These are phyloP conservation scores for Triticum aestivum DNA, from an alignment of 176 grass and related monocot genomes.

Conservation along the genomic window IWGSC_CS_RefSeq_v2.1 NC_057808.1:496132997-496133496, in stretches of 20 bases:
- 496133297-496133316: neutral
- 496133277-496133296: constrained; percentile 16
- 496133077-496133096: neutral
- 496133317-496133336: neutral
- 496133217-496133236: constrained; percentile 6
- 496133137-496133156: neutral
- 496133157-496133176: neutral
- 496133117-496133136: neutral
- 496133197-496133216: neutral
- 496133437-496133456: neutral
- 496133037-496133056: neutral
- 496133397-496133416: neutral
- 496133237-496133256: neutral
- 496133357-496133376: constrained; percentile 2
- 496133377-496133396: neutral
- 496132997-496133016: neutral
- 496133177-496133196: neutral
- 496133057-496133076: neutral
- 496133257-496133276: neutral
- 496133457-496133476: constrained; percentile 13
- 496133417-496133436: neutral
- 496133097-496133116: constrained; percentile 5
- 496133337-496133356: neutral
- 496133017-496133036: neutral
- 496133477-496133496: neutral